Base-by-base conservation (phyloP, 108 stramenopile genomes). In the Skeletonema grethae region DNA sequence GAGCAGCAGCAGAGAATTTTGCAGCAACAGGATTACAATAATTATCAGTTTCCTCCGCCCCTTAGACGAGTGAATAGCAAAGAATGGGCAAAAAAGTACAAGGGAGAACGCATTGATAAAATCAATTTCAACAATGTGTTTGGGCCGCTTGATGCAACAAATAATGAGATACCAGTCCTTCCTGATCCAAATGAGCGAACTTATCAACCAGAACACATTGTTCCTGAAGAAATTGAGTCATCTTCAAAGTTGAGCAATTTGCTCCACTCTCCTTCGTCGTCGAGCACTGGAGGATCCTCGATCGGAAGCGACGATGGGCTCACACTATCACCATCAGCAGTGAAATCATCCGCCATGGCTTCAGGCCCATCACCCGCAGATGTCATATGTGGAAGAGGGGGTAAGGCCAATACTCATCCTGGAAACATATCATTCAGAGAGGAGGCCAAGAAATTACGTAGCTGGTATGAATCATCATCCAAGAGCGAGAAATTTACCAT, bases 41-140 rank as follows among this genome's bases (percentile, higher is more conserved):
- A 25, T n/a, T 7, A 57, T 7, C 24, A 48, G 35, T 39, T 28
- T n/a, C 69, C 58, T 0, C 65, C 57, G 2, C 69, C 76, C 0
- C 71, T 79, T 22, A 32, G 36, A 56, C 34, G 71, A 46, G 61
- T 61, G 8, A 58, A 72, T 46, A 69, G 67, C 56, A 72, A 68
- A 15, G 78, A 79, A 55, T 79, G 78, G 78, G 59, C 67, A 10
- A 38, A 39, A 16, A 67, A 79, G 15, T 79, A 72, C 67, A 72
- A 72, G 36, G 55, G 57, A 43, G 78, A 79, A 57, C 57, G 78
- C 36, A 79, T 79, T 31, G 78, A 79, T 43, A 79, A 79, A 61
- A 79, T 79, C n/a, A 79, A 79, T 45, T 79, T 67, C 63, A 63
- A 79, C 62, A 79, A 79, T 30, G 63, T 79, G 7, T 79, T 79